Evolutionary conservation across 345 rosid species (phyloP).

Genomic region (Ceriops zippeliana): DNA sequence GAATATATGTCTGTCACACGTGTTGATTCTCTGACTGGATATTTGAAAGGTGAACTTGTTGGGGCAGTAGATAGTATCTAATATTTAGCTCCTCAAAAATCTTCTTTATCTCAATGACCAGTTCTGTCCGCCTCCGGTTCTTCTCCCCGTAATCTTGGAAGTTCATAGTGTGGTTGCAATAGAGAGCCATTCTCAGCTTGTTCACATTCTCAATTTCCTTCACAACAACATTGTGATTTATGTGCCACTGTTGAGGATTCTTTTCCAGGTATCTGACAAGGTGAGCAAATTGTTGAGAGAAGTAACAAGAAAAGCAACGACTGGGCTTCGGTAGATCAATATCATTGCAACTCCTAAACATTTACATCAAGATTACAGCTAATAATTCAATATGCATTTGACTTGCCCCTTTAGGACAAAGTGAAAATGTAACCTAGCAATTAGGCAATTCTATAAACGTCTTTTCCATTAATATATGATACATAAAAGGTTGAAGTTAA

Average conservation of each 20-base stretch:
- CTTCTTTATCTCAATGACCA: constrained; percentile 22
- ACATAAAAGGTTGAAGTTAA: neutral
- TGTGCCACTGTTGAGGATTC: constrained; percentile 29
- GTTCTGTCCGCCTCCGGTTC: constrained; percentile 21
- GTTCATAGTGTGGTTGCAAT: constrained; percentile 29
- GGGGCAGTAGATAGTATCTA: constrained; percentile 24
- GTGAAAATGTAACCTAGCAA: neutral
- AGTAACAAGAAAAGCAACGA: neutral
- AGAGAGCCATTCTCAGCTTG: constrained; percentile 27
- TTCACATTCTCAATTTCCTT: constrained; percentile 31
- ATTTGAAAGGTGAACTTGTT: constrained; percentile 18
- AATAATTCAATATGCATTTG: neutral
- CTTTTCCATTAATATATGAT: neutral
- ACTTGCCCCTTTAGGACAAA: neutral
- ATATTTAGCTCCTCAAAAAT: constrained; percentile 26
- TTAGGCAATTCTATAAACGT: neutral
- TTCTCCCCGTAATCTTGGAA: constrained; percentile 29
- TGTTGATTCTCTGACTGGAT: constrained; percentile 18
- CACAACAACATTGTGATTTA: constrained; percentile 24
- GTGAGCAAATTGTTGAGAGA: neutral
- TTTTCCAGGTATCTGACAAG: constrained; percentile 21
- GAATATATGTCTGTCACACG: constrained; percentile 10
- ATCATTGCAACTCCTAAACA: neutral
- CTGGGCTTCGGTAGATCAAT: neutral
- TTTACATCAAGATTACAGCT: no score